Percentiles rank a stretch among this genome's conserved stretches.
These are phyloP conservation scores for Ceratocystis harringtonii DNA, from an alignment of 2,329 filamentous ascomycete species.

Conservation along the genomic window DNA sequence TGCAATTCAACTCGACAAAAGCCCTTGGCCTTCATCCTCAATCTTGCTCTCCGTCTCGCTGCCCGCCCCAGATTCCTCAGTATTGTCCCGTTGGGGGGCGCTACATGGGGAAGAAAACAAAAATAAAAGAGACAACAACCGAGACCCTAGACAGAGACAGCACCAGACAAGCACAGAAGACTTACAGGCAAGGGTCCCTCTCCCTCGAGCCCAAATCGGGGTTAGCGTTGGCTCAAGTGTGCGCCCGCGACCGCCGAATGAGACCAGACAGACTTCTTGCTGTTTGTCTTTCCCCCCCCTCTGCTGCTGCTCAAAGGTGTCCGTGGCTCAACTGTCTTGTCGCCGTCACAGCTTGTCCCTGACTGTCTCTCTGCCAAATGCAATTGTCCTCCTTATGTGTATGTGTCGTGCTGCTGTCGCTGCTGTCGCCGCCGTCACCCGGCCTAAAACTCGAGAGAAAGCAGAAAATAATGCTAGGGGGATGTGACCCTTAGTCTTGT, in stretches of 20 bases:
- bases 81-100: background rate
- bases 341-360: too few species aligned
- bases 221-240: constrained; percentile 11
- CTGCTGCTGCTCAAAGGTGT: background rate
- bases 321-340: too few species aligned
- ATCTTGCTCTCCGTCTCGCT: background rate
- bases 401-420: too few species aligned
- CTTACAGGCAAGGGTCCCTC: background rate
- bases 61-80: background rate
- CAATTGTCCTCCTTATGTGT: too few species aligned
- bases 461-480: too few species aligned
- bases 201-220: background rate
- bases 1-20: too few species aligned
- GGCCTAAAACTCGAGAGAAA: too few species aligned
- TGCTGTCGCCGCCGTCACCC: too few species aligned
- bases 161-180: background rate
- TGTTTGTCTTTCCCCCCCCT: background rate
- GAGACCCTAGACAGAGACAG: background rate
- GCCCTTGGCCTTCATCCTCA: background rate
- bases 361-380: too few species aligned
- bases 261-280: background rate
- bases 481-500: background rate
- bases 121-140: constrained; percentile 1
- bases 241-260: constrained; percentile 10
- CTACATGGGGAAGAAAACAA: background rate